Base-by-base conservation (phyloP, 31 red algal species). In the Bonnemaisonia californica region DNA sequence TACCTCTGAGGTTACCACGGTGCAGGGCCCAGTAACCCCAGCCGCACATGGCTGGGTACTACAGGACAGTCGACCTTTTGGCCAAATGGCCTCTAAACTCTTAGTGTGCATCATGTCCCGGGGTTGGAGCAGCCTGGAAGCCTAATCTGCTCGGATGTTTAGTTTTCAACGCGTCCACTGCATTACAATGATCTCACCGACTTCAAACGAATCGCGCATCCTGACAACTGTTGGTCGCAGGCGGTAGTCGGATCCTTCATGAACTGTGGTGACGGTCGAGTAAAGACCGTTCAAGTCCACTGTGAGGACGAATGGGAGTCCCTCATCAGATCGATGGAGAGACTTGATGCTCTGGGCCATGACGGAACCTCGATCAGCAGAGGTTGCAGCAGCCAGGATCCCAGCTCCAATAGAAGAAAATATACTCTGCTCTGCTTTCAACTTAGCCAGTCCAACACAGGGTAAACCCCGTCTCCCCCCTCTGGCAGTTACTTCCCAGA, bases 371-470 rank as follows among this genome's bases (percentile, higher is more conserved):
- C 74, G 74, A 60, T 62, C 74, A 42, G 27, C 24, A 60, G 74
- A 0, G n/a, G 74, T 60, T 0, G 74, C 56, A 0, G 51, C 45
- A 0, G 48, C 28, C 28, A 77, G 27, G 4, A 77, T 77, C 22
- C 54, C 74, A 55, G 74, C 74, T 16, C 74, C 74, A 38, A 77
- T 59, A 36, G 74, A 62, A 34, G 74, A 77, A 33, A 59, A 77
- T 1, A 4, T 3, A 60, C 74, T 62, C 74, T 9, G 54, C 0
- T 26, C 27, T 77, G 45, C 29, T 77, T 77, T 60, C 27, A 32
- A 29, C 51, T 59, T 3, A 1, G 0, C 74, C 54, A 77, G 45
- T 58, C 74, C 29, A 77, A 28, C 0, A 77, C 54, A n/a, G 35
- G 54, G 31, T 58, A 77, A 34, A 62, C 12, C 26, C 0, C 0